Evolutionary conservation across 768 basidiomycete species (phyloP), one percentile per base, ranked within the genome.

Genomic region (Podaxis carcinomalis): DNA sequence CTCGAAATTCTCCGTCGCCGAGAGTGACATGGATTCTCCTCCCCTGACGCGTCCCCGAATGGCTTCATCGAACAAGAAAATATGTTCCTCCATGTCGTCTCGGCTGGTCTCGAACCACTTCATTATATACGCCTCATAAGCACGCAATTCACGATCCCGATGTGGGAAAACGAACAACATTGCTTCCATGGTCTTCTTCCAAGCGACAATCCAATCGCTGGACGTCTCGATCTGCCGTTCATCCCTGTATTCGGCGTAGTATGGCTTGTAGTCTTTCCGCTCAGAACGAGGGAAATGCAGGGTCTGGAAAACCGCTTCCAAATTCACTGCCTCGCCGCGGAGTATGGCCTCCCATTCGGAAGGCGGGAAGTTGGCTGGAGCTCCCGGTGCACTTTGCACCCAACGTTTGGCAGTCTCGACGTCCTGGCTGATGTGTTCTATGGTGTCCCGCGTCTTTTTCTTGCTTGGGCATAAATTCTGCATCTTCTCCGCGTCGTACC

Each of bases 81-180:
- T 32, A 32, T 32, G 32, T 32, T 32, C 32, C 32, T 32, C 32
- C 32, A 32, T 9, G 32, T 32, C 32, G 32, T 32, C 32, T 9
- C 7, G 32, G 9, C 2, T 32, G 32, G 32, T 32, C 32, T 32
- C 32, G 32, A 32, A 32, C 32, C 32, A 32, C 32, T 53, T 28
- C 5, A 62, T 36, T 61, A 77, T 72, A 40, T 70, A 64, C 2
- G 67, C 55, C 0, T 55, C 57, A 39, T 75, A 78, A 0, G n/a
- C 53, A 2, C 35, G 2, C n/a, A 76, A 69, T 54, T 77, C 74
- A 0, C 51, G 9, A 0, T 6, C 9, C 4, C 71, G 63, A 54
- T 74, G 68, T 0, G 69, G 70, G 64, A 73, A 74, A 4, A 65
- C 64, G 58, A 68, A 75, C 0, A 19, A 0, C 42, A 60, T 66